Percentiles rank a stretch among this genome's conserved stretches.
Evolutionary conservation across 129 eudicot genomes (phyloP).

Genomic region (Helianthus tuberosus): DNA sequence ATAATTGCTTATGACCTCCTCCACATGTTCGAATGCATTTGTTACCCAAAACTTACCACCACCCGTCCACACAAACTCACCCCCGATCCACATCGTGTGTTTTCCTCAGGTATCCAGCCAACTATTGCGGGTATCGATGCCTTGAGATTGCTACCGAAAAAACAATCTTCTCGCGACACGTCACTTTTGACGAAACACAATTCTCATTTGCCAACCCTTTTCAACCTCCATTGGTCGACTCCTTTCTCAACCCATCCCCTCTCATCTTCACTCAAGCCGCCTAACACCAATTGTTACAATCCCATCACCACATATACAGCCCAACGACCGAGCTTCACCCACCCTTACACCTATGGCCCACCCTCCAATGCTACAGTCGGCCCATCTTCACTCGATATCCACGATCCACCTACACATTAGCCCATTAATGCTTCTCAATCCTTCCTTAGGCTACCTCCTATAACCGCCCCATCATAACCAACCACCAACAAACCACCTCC

Average conservation of each 20-base stretch:
- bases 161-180: neutral
- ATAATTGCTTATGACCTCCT: too few relatives aligned
- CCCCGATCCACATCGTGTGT: neutral
- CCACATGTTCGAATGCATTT: neutral
- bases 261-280: neutral
- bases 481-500: neutral
- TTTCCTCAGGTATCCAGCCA: neutral
- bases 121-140: neutral
- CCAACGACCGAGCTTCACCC: too few relatives aligned
- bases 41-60: neutral
- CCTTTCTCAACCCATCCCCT: neutral
- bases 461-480: too few relatives aligned
- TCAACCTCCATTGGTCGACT: fast-evolving
- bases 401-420: too few relatives aligned
- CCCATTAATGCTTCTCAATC: too few relatives aligned
- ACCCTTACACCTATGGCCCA: too few relatives aligned
- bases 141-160: neutral
- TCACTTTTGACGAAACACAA: neutral
- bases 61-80: neutral
- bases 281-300: too few relatives aligned
- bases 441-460: too few relatives aligned
- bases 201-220: neutral
- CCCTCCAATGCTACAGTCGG: too few relatives aligned
- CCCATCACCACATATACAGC: too few relatives aligned
- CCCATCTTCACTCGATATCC: too few relatives aligned